A percentile compares a stretch with the other conserved stretches of the same genome.
phyloP scores from a whole-genome alignment of 257 asterid genomes.

The Voacanga thouarsii region DNA sequence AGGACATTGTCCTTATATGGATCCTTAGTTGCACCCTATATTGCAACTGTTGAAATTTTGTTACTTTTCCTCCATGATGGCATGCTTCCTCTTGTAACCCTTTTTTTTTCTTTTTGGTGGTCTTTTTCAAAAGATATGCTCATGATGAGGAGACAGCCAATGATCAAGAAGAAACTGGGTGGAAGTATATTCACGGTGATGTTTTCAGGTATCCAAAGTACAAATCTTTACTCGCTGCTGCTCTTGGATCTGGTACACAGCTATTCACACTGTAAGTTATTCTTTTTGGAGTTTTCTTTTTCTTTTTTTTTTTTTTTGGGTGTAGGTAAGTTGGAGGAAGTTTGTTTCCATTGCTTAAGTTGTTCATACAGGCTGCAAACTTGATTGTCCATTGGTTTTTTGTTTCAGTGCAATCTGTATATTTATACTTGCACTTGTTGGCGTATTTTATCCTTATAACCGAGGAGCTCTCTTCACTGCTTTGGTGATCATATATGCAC shows the following conservation, averaged over 20 bases:
- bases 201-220: conserved; percentile 38
- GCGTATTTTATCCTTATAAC: conserved; percentile 46
- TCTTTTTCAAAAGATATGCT: conserved; percentile 30
- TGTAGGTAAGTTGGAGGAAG: too few relatives aligned
- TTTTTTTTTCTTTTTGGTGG: background rate
- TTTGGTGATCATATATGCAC: conserved; percentile 38
- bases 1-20: conserved; percentile 4
- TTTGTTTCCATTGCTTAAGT: background rate
- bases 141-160: conserved; percentile 42
- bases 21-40: background rate
- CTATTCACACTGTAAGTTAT: conserved; percentile 37
- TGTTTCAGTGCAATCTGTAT: conserved; percentile 34
- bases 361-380: background rate
- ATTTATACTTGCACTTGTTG: conserved; percentile 40
- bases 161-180: conserved; percentile 43
- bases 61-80: background rate
- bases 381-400: background rate
- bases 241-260: conserved; percentile 38
- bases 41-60: background rate
- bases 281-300: background rate
- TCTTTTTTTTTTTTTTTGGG: background rate
- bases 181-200: conserved; percentile 46
- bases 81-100: background rate
- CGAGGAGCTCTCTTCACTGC: conserved; percentile 46
- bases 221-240: conserved; percentile 37